Conservation (phyloP, 345 rosid genomes). For the Eutrema yunnanense region DNA sequence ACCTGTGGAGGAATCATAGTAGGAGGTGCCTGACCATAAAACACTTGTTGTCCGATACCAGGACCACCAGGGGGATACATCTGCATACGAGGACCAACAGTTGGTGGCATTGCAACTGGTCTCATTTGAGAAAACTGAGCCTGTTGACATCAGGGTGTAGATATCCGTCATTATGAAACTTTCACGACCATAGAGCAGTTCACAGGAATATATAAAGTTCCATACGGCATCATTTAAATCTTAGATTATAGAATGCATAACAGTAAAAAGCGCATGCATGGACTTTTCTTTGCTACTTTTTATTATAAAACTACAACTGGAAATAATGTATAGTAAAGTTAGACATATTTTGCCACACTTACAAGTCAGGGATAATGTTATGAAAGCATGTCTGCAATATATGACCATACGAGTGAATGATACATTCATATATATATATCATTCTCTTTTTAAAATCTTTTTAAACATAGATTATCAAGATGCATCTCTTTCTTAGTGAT, state of each 20-base stretch:
- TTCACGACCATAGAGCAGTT: neutral
- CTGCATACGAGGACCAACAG: slow-evolving; percentile 77
- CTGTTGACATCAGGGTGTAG: slow-evolving; percentile 26
- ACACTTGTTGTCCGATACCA: slow-evolving; percentile 72
- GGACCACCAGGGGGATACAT: slow-evolving; percentile 80
- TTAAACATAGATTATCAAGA: neutral
- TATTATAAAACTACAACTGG: neutral
- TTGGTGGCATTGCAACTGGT: slow-evolving; percentile 67
- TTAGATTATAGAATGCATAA: neutral
- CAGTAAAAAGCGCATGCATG: neutral
- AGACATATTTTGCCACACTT: neutral
- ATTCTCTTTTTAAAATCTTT: neutral
- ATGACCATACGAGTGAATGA: neutral
- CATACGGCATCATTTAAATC: neutral
- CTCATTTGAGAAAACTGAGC: slow-evolving; percentile 92
- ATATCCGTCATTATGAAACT: neutral
- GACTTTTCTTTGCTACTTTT: slow-evolving; percentile 27
- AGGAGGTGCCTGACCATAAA: slow-evolving; percentile 88
- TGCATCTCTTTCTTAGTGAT: slow-evolving; percentile 2
- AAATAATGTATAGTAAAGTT: neutral
- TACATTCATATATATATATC: neutral
- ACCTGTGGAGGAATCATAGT: slow-evolving; percentile 84
- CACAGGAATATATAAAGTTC: neutral
- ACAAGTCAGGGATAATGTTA: neutral
- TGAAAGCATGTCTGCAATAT: neutral